Evolutionary conservation across 2,329 filamentous ascomycete species (phyloP).

Genomic region (Ascochyta pisi): DNA sequence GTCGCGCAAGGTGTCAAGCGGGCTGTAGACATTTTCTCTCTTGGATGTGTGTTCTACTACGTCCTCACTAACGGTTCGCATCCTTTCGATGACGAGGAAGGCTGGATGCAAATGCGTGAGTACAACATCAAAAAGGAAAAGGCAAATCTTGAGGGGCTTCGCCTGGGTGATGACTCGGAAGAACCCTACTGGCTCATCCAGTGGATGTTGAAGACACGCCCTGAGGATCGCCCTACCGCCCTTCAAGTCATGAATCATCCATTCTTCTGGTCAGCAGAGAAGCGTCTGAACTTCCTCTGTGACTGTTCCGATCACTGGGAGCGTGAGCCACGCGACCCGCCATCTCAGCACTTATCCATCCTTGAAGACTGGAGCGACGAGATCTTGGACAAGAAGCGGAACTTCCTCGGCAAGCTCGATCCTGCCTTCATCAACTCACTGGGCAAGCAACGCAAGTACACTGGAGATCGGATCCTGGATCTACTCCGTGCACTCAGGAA

Average conservation of each 20-base stretch:
- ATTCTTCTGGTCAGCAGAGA: slow-evolving; percentile 94
- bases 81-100: slow-evolving; percentile 91
- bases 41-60: slow-evolving; percentile 98
- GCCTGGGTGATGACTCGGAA: slow-evolving; percentile 82
- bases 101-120: slow-evolving; percentile 84
- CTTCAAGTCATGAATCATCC: slow-evolving; percentile 86
- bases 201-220: slow-evolving; percentile 76
- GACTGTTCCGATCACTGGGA: slow-evolving; percentile 97
- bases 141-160: slow-evolving; percentile 73
- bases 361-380: slow-evolving; percentile 59
- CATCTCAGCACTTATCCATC: slow-evolving; percentile 69
- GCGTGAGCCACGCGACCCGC: slow-evolving; percentile 84
- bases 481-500: slow-evolving; percentile 88
- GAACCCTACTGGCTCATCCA: slow-evolving; percentile 88
- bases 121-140: slow-evolving; percentile 95
- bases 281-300: slow-evolving; percentile 89
- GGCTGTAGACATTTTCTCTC: slow-evolving; percentile 95
- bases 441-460: slow-evolving; percentile 95
- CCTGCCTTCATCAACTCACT: slow-evolving; percentile 86
- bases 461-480: slow-evolving; percentile 81
- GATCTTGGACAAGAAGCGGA: slow-evolving; percentile 64
- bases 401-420: slow-evolving; percentile 80
- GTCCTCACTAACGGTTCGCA: slow-evolving; percentile 93
- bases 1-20: slow-evolving; percentile 81
- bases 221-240: slow-evolving; percentile 73